phyloP scores from a whole-genome alignment of 2,329 filamentous ascomycete species.

The Colletotrichum scovillei region DNA sequence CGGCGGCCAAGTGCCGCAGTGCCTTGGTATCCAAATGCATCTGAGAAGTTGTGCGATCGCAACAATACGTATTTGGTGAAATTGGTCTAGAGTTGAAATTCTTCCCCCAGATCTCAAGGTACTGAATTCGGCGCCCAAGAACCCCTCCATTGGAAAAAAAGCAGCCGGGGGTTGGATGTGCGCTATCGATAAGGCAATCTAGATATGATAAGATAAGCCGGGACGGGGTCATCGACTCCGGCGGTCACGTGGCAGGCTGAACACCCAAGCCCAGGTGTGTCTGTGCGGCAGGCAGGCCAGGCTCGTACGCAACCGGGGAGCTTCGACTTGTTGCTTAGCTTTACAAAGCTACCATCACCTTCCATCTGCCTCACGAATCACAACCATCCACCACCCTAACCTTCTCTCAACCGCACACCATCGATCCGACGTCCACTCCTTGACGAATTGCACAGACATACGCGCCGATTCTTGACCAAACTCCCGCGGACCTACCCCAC shows the following conservation, averaged over 20 bases:
- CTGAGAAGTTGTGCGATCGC: slow-evolving; percentile 37
- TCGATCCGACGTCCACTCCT: slow-evolving; percentile 17
- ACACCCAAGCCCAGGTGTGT: slow-evolving; percentile 5
- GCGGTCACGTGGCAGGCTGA: slow-evolving; percentile 18
- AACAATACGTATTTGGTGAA: not conserved
- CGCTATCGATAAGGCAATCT: not conserved
- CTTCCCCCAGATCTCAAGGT: not conserved
- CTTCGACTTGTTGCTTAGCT: slow-evolving; percentile 47
- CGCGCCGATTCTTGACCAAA: slow-evolving; percentile 20
- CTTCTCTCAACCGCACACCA: slow-evolving; percentile 16
- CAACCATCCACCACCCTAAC: slow-evolving; percentile 14
- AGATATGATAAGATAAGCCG: not conserved
- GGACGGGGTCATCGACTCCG: not conserved
- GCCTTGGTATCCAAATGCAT: slow-evolving; percentile 98
- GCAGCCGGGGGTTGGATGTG: not conserved
- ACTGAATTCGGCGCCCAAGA: slow-evolving; percentile 3
- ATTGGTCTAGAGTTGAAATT: not conserved
- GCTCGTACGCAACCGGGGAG: slow-evolving; percentile 53
- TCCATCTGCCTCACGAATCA: slow-evolving; percentile 45
- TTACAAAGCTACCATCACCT: slow-evolving; percentile 51
- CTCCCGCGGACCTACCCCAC: slow-evolving; percentile 37
- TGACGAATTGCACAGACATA: slow-evolving; percentile 4
- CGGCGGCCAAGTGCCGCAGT: slow-evolving; percentile 88
- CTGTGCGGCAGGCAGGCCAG: slow-evolving; percentile 51
- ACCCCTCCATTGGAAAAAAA: slow-evolving; percentile 1